Evolutionary conservation across 2,329 filamentous ascomycete genomes (phyloP), one percentile per base, ranked within the genome.

Genomic region (Diatrype stigma): DNA sequence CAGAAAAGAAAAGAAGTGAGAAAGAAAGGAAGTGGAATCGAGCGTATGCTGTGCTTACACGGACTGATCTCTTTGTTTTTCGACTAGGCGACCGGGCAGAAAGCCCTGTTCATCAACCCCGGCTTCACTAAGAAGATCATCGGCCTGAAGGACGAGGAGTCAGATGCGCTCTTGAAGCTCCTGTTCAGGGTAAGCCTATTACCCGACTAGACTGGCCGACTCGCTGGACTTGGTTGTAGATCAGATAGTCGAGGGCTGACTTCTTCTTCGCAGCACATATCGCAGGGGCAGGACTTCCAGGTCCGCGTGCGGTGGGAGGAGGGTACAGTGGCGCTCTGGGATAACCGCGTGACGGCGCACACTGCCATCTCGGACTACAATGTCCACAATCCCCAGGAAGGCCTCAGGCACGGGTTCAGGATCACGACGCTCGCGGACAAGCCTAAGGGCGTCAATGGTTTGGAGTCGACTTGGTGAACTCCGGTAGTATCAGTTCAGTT

Each of bases 91-190:
- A 88, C 85, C 0, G 82, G 83, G 21, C 82, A 87, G 67, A 87
- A 87, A 65, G 82, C 85, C 0, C 69, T 88, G 2, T 88, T 77
- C 60, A 80, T 88, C 17, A 88, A 88, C 61, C 80, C 81, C 10
- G 51, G 50, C 74, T 78, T 86, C 70, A 85, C 83, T 6, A 76
- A 82, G 32, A 71, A 77, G 42, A 85, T 88, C 42, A 76, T 86
- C 0, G 84, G 84, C 4, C 83, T 79, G 64, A 86, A 87, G 68
- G 81, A 85, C 58, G 85, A 88, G 61, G 85, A 88, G 63, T 83
- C 79, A 7, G 85, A 87, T 51, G 73, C 72, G 56, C 69, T 89
- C 3, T 73, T 89, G 35, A 83, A 84, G 56, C 87, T 88, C 70
- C 68, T 89, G 8, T 87, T 80, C 62, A 78, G 10, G 26, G 26